These are phyloP conservation scores for Tulasnella sp. DNA, from an alignment of 768 basidiomycete genomes.

Conservation along the genomic window DNA sequence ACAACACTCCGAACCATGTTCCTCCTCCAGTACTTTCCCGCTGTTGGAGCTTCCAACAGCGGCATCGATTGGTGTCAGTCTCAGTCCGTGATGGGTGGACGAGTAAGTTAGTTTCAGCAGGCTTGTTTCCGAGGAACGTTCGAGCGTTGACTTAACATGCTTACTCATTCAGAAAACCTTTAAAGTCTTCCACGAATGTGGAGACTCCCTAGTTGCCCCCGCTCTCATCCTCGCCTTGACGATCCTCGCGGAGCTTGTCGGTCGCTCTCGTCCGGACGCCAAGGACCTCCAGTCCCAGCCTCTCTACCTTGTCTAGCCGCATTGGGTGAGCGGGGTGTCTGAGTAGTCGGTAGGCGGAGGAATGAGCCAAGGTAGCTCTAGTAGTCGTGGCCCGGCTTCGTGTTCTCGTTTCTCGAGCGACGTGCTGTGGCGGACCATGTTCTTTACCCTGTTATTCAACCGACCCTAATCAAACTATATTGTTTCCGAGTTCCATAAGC, in stretches of 20 bases:
- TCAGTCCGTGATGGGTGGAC: slow-evolving; percentile 93
- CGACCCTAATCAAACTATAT: neutral
- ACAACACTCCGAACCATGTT: slow-evolving; percentile 95
- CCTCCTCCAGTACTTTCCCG: slow-evolving; percentile 95
- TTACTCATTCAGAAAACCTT: slow-evolving; percentile 63
- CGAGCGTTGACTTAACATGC: neutral
- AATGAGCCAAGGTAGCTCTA: neutral
- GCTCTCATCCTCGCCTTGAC: slow-evolving; percentile 92
- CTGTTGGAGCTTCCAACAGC: slow-evolving; percentile 94
- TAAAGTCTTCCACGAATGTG: slow-evolving; percentile 98
- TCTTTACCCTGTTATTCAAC: neutral
- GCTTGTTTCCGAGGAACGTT: neutral
- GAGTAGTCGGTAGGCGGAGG: neutral
- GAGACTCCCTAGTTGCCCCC: slow-evolving; percentile 94
- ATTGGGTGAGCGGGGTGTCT: slow-evolving; percentile 59
- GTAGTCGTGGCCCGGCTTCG: neutral
- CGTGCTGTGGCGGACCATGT: neutral
- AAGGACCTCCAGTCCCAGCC: slow-evolving; percentile 62
- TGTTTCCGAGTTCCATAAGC: neutral
- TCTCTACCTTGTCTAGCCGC: slow-evolving; percentile 81
- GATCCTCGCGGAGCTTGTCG: slow-evolving; percentile 90
- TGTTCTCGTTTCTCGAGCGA: neutral
- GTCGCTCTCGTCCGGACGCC: slow-evolving; percentile 69
- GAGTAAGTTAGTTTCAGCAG: neutral
- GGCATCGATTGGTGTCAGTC: slow-evolving; percentile 99